phyloP scores from a whole-genome alignment of 83 land plant genomes.

The Picea abies region DNA sequence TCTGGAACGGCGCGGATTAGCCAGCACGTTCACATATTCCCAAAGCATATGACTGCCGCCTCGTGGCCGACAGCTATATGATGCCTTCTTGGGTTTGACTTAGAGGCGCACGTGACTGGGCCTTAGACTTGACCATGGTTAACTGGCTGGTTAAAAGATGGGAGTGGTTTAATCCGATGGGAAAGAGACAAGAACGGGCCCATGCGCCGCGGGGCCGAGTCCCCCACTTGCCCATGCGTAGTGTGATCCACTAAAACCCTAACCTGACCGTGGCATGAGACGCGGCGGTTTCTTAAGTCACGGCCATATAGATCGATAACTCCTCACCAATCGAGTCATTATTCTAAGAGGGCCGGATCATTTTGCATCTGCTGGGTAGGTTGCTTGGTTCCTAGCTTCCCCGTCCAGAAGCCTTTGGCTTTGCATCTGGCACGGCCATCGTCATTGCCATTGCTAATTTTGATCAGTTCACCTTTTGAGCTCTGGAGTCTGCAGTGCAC shows the following conservation, averaged over 20 bases:
- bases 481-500: not conserved
- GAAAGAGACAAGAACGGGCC: slow-evolving; percentile 5
- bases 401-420: not conserved
- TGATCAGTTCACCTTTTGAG: not conserved
- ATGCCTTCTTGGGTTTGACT: not conserved
- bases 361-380: not conserved
- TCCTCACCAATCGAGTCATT: too few relatives aligned
- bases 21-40: not conserved
- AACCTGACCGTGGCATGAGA: not conserved
- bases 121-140: too few relatives aligned
- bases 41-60: not conserved
- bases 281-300: too few relatives aligned
- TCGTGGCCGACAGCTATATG: not conserved
- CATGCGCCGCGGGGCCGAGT: not conserved
- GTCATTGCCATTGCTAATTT: not conserved
- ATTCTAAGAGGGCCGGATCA: too few relatives aligned
- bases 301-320: too few relatives aligned
- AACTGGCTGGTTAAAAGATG: not conserved
- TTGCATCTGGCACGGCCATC: not conserved
- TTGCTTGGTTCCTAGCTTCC: not conserved
- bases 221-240: slow-evolving; percentile 1
- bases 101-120: not conserved
- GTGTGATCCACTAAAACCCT: slow-evolving; percentile 7
- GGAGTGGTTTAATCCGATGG: not conserved
- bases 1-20: not conserved